These are phyloP conservation scores for Pharus latifolius DNA, from an alignment of 176 grass and related monocot species.

Conservation along the genomic window DNA sequence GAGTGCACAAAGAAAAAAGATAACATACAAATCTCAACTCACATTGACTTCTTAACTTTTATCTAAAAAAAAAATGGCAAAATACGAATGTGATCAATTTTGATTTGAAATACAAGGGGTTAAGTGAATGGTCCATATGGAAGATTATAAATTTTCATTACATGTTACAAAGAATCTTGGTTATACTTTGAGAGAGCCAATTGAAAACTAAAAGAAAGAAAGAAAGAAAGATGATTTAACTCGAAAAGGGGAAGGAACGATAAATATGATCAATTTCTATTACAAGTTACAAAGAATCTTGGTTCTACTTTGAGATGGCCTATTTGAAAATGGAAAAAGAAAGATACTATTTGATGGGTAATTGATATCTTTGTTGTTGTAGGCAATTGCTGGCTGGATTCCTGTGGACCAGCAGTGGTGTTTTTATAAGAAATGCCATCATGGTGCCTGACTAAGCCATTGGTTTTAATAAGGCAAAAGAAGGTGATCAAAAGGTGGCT, in stretches of 20 bases:
- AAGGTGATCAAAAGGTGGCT: conserved; percentile 25
- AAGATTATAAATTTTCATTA: background rate
- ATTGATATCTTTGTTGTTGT: conserved; percentile 31
- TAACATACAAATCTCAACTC: no score
- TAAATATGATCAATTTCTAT: background rate
- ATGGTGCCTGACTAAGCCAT: conserved; percentile 41
- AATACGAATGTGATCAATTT: no score
- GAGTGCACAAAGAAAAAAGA: no score
- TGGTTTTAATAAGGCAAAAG: conserved; percentile 29
- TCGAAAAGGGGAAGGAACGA: no score
- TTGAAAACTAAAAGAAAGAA: conserved; percentile 5
- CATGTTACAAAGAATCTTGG: background rate
- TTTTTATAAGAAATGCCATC: conserved; percentile 17
- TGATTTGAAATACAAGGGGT: background rate
- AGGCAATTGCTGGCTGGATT: conserved; percentile 41
- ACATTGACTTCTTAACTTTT: no score
- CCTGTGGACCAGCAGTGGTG: conserved; percentile 26
- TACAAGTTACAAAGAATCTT: background rate
- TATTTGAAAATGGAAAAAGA: conserved; percentile 7
- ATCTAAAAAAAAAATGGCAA: no score
- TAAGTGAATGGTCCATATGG: background rate
- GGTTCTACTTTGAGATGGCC: background rate
- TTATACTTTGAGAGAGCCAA: background rate
- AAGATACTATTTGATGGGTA: background rate
- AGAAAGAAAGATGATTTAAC: no score